Evolutionary conservation across 805 yeast genomes (phyloP).

Genomic region (Lipomyces oligophaga): DNA sequence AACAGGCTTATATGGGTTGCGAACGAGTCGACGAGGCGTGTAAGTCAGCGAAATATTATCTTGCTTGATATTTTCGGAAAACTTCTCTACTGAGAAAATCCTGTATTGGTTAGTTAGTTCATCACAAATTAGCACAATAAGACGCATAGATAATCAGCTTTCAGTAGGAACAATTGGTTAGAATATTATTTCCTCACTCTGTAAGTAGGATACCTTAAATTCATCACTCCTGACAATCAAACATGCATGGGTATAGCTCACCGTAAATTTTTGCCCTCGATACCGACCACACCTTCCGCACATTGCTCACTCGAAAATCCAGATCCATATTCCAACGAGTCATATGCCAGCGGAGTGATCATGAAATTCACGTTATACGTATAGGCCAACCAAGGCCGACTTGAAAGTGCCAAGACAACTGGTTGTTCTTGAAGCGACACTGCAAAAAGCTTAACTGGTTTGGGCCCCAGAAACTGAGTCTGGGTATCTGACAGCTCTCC

Average conservation of each 20-base stretch:
- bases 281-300: slow-evolving; percentile 60
- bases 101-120: too few relatives aligned
- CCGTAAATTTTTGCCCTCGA: slow-evolving; percentile 49
- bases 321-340: slow-evolving; percentile 43
- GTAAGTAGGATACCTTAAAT: slow-evolving; percentile 17
- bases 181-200: slow-evolving; percentile 14
- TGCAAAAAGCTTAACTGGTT: slow-evolving; percentile 51
- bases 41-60: slow-evolving; percentile 47
- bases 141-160: background rate
- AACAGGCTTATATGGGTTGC: slow-evolving; percentile 27
- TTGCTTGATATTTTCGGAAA: slow-evolving; percentile 33
- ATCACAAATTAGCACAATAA: background rate
- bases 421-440: slow-evolving; percentile 37
- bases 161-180: slow-evolving; percentile 30
- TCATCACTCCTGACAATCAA: slow-evolving; percentile 30
- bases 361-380: slow-evolving; percentile 39
- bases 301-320: slow-evolving; percentile 62
- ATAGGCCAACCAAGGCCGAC: slow-evolving; percentile 55
- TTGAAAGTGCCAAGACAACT: slow-evolving; percentile 49
- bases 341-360: slow-evolving; percentile 48
- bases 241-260: too few relatives aligned
- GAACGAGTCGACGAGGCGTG: slow-evolving; percentile 47
- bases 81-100: slow-evolving; percentile 29
- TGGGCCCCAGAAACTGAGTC: slow-evolving; percentile 69
- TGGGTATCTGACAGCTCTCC: slow-evolving; percentile 65